Evolutionary conservation across 2,329 filamentous ascomycete genomes (phyloP).

Genomic region (Colletotrichum scovillei): DNA sequence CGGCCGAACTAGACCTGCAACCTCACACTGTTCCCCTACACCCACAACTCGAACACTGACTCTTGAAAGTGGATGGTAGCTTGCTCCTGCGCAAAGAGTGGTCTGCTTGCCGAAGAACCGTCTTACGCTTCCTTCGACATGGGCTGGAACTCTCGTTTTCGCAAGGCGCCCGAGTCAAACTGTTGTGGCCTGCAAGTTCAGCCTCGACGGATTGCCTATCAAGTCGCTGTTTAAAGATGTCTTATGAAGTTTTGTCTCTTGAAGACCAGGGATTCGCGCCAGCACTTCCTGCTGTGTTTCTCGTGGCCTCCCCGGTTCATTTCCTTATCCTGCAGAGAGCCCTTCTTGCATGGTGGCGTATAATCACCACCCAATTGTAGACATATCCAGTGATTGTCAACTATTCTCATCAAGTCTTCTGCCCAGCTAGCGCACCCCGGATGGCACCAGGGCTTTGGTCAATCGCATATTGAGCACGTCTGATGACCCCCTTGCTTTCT

Average conservation of each 20-base stretch:
- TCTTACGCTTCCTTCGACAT: background rate
- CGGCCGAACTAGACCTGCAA: conserved; percentile 23
- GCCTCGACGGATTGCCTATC: conserved; percentile 7
- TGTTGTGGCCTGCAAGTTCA: conserved; percentile 14
- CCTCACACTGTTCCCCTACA: background rate
- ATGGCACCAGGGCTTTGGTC: background rate
- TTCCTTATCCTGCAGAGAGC: conserved; percentile 15
- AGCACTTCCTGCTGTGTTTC: conserved; percentile 2
- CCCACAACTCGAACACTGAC: background rate
- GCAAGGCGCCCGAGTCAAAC: conserved; percentile 1
- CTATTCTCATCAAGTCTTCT: background rate
- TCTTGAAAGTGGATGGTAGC: no score
- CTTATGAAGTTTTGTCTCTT: background rate
- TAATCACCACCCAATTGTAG: background rate
- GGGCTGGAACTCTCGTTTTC: conserved; percentile 1
- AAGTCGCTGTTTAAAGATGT: background rate
- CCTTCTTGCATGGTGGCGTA: conserved; percentile 31
- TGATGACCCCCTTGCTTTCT: background rate
- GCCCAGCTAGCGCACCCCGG: background rate
- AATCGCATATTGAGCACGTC: background rate
- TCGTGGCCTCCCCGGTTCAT: background rate
- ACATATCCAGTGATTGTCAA: background rate
- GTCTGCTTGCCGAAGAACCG: background rate
- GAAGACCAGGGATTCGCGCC: conserved; percentile 11
- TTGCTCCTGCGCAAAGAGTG: background rate